Percentiles rank a stretch among this genome's conserved stretches.
Conservation (phyloP, 2,329 filamentous ascomycete species). For the Nakataea oryzae region DNA sequence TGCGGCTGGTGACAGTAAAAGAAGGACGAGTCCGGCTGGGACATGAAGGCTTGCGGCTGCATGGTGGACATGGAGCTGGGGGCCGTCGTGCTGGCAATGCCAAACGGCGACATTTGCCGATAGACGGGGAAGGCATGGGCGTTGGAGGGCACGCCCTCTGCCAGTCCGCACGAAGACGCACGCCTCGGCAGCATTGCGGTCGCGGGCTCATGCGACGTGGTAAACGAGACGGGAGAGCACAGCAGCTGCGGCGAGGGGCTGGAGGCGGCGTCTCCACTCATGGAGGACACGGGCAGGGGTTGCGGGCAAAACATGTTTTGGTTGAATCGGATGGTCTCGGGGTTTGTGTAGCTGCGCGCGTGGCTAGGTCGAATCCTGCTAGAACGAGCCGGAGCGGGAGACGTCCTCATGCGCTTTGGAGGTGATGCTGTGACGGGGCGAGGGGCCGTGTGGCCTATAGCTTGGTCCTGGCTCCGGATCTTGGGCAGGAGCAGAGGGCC, state of each 20-base stretch:
- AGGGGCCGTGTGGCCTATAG: constrained; percentile 42
- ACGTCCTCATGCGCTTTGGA: constrained; percentile 48
- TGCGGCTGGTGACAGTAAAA: constrained; percentile 23
- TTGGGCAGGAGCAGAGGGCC: constrained; percentile 75
- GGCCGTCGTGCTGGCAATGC: constrained; percentile 20
- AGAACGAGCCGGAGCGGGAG: constrained; percentile 27
- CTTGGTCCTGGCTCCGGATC: constrained; percentile 76
- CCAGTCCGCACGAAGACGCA: constrained; percentile 54
- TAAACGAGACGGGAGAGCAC: constrained; percentile 54
- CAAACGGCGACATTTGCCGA: constrained; percentile 49
- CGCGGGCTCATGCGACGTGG: constrained; percentile 26
- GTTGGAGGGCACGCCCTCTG: constrained; percentile 51
- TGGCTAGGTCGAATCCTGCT: constrained; percentile 34
- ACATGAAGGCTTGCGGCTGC: constrained; percentile 14
- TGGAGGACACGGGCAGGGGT: not conserved
- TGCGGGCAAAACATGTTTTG: constrained; percentile 22
- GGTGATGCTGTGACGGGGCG: constrained; percentile 36
- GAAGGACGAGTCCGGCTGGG: constrained; percentile 28
- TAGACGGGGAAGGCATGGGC: constrained; percentile 80
- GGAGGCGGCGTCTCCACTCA: constrained; percentile 15
- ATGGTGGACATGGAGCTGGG: constrained; percentile 15
- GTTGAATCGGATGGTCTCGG: constrained; percentile 39
- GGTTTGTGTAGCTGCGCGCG: constrained; percentile 50
- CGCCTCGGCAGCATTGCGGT: constrained; percentile 39
- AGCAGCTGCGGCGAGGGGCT: constrained; percentile 40